These are phyloP conservation scores for Rhinocladiella similis DNA, from an alignment of 2,329 filamentous ascomycete species.

Conservation along the genomic window DNA sequence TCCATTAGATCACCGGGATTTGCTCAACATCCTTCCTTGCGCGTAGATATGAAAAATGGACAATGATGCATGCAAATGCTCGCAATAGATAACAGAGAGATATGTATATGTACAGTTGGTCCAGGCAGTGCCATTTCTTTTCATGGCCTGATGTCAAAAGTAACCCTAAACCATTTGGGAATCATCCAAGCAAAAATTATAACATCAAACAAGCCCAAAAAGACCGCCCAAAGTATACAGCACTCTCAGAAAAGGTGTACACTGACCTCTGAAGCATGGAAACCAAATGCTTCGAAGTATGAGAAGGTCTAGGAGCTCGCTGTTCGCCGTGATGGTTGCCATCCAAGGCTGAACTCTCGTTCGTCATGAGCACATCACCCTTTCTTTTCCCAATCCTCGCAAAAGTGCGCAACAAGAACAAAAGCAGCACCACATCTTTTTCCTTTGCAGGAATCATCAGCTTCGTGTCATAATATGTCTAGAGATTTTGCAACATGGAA, in stretches of 20 bases:
- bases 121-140: conserved; percentile 14
- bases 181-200: neutral
- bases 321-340: neutral
- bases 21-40: neutral
- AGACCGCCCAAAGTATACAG: neutral
- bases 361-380: conserved; percentile 9
- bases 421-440: conserved; percentile 11
- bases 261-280: neutral
- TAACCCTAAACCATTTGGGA: neutral
- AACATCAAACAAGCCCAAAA: neutral
- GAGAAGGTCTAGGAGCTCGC: neutral
- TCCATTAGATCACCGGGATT: neutral
- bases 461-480: conserved; percentile 20
- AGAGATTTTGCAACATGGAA: conserved; percentile 30
- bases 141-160: conserved; percentile 2
- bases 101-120: conserved; percentile 27
- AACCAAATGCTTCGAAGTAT: neutral
- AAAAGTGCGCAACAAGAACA: conserved; percentile 4
- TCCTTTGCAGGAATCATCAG: conserved; percentile 14
- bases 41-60: neutral
- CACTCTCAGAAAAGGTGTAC: neutral
- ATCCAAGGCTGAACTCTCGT: conserved; percentile 11
- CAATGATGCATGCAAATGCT: neutral
- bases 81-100: neutral
- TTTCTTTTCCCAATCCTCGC: neutral